Evolutionary conservation across 176 grass and related monocot species (phyloP), one percentile per base, ranked within the genome.

Genomic region (Poa annua): DNA sequence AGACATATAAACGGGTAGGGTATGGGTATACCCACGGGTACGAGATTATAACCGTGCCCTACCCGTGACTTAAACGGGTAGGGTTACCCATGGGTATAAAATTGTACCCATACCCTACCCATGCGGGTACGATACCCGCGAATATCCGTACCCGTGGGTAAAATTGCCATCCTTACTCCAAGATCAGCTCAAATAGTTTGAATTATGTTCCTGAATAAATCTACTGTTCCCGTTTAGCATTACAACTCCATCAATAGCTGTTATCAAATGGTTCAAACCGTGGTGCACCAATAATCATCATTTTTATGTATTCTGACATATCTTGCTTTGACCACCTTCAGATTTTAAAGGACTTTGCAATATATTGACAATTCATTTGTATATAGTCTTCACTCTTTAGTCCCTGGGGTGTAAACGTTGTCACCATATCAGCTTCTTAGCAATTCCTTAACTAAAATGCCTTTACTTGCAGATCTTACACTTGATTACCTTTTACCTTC

Each of bases 401-500:
- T 79, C 22, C 42, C 21, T 47, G 76, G 26, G 24, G 48, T 50
- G 57, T 63, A 62, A 71, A 82, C 80, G 8, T 20, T 25, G 48
- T 25, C 19, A 72, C 13, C 61, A 20, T 80, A 16, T 56, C 53
- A 57, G 12, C 24, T 45, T 71, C 60, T 34, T 81, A 45, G 22
- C 45, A 76, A 25, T 35, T 82, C 13, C 57, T 66, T 60, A 12
- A 74, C 47, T 82, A 81, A n/a, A 42, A 77, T 67, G 57, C 24
- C 33, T 70, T 84, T 50, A 54, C 71, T 80, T 93, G 24, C 90
- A 98, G 93, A 79, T 92, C 20, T 84, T 92, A 42, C 93, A 93
- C 59, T 82, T 98, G 52, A 80, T 98, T 92, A 95, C 93, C 38
- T 98, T 98, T 87, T 95, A 98, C 80, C 85, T 88, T 86, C 96